Evolutionary conservation across 2,329 filamentous ascomycete genomes (phyloP), one percentile per base, ranked within the genome.

Genomic region (Drechslerella coelobrocha): DNA sequence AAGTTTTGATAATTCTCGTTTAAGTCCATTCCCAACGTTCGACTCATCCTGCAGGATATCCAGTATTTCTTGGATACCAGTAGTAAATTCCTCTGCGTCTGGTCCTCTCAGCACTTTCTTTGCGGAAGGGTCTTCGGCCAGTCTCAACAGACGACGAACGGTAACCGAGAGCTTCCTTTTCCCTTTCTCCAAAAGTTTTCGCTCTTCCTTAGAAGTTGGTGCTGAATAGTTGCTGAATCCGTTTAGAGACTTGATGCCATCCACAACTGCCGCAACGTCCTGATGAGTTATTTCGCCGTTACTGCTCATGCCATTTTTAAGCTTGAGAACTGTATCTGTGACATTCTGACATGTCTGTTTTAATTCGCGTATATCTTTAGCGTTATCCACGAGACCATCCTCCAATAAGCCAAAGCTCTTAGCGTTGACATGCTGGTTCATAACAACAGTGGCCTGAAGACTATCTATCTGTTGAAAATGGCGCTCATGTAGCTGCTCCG

Each of bases 31-130:
- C 19, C 52, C 52, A 34, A 12, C 47, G 7, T 62, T 51, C 2
- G 52, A 53, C n/a, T 57, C 51, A 9, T 63, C 59, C 14, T 53
- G 52, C 7, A 71, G 29, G 17, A 23, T 59, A 4, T 71, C 65
- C 14, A 71, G 17, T 26, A 71, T 26, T 12, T 71, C 52, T 55
- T 63, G 57, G 4, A 71, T 45, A 8, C 50, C 26, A 26, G 19
- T 41, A 21, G 45, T n/a, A 54, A 47, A 62, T 3, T 71, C 65
- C 10, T 71, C 52, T 5, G 65, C 65, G 14, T 71, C 57, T 5
- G 37, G 37, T 5, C 57, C 57, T 53, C 59, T 62, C 4, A 68
- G 21, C 2, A 68, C 8, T 7, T 61, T 61, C 14, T 23, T 10
- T 6, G 19, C 9, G 1, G 54, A 55, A 24, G 54, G 23, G 3